Conservation (phyloP, 331 rosid species). For the Telfairia occidentalis region DNA sequence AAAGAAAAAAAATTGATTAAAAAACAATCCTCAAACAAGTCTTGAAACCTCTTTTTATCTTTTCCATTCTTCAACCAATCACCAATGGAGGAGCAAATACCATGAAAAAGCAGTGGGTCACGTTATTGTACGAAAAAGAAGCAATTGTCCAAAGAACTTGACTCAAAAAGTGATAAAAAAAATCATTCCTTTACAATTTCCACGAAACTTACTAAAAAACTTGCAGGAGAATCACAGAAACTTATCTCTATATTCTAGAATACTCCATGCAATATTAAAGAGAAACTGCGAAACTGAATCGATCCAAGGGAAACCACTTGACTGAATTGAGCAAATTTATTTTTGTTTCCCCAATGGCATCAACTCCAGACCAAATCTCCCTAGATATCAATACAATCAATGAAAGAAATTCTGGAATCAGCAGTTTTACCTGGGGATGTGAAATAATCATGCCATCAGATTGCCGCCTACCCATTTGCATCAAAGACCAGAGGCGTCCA, state of each 20-base stretch:
- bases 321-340: not conserved
- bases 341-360: not conserved
- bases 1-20: not conserved
- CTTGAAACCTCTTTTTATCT: not conserved
- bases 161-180: not conserved
- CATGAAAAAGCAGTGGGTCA: not conserved
- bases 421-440: not conserved
- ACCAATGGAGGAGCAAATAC: not conserved
- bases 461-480: not conserved
- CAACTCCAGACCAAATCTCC: not conserved
- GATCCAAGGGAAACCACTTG: not conserved
- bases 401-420: not conserved
- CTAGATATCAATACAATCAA: not conserved
- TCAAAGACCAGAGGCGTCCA: not conserved
- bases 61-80: not conserved
- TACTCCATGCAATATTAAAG: not conserved
- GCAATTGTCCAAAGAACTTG: not conserved
- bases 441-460: not conserved
- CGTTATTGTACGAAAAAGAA: not conserved
- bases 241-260: not conserved
- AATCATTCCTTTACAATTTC: not conserved
- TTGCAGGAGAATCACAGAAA: not conserved
- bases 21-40: not conserved
- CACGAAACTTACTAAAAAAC: not conserved
- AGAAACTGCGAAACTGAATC: not conserved